Evolutionary conservation across 176 grass and related monocot genomes (phyloP).

Genomic region (Zoysia japonica): DNA sequence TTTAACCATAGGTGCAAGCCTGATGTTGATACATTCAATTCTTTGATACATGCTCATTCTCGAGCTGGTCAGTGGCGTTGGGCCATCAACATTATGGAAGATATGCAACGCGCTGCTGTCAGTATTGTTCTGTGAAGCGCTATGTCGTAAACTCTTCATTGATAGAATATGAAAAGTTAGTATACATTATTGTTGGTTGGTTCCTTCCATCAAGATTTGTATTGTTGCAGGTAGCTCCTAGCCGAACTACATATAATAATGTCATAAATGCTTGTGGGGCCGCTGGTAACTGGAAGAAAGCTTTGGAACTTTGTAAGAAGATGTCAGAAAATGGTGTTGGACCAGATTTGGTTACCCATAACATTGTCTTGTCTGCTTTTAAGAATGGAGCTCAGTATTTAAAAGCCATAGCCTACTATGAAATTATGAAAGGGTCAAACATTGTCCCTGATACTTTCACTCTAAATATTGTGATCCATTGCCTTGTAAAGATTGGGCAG

Average conservation of each 20-base stretch:
- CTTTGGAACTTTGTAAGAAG: constrained; percentile 88
- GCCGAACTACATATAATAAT: constrained; percentile 86
- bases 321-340: constrained; percentile 99
- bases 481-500: constrained; percentile 76
- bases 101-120: constrained; percentile 93
- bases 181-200: constrained; percentile 21
- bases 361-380: constrained; percentile 92
- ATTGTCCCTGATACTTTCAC: constrained; percentile 73
- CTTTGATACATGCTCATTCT: constrained; percentile 87
- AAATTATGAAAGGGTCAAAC: constrained; percentile 85
- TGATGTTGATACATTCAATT: constrained; percentile 90
- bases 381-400: constrained; percentile 80
- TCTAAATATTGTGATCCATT: constrained; percentile 84
- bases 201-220: constrained; percentile 10
- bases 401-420: constrained; percentile 85
- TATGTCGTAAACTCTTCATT: constrained; percentile 7
- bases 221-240: constrained; percentile 76
- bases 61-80: constrained; percentile 90
- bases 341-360: constrained; percentile 91
- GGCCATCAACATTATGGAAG: constrained; percentile 97
- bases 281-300: constrained; percentile 87
- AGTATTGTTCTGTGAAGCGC: constrained; percentile 44
- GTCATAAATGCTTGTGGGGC: constrained; percentile 91
- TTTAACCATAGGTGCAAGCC: constrained; percentile 75
- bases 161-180: background rate